Conservation (phyloP, 2,329 filamentous ascomycete genomes). For the Colletotrichum karsti region DNA sequence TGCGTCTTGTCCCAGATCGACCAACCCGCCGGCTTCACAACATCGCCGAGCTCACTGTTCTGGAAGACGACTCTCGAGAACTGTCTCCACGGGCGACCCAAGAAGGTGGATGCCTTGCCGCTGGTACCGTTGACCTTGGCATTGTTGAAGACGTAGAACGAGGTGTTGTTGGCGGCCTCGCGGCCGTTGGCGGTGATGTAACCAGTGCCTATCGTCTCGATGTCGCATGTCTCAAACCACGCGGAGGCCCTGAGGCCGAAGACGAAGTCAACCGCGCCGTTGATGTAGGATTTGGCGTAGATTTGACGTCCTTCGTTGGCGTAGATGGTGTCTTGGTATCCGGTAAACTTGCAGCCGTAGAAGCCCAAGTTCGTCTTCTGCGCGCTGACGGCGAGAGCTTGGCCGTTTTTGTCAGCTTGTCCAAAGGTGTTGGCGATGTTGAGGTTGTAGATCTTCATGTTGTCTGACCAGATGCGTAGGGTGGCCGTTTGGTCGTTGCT, state of each 20-base stretch:
- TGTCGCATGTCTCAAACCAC: slow-evolving; percentile 63
- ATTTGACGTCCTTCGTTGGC: slow-evolving; percentile 60
- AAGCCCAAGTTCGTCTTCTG: slow-evolving; percentile 45
- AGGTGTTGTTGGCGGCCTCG: slow-evolving; percentile 49
- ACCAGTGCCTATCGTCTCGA: slow-evolving; percentile 54
- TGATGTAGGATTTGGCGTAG: slow-evolving; percentile 61
- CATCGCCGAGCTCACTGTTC: slow-evolving; percentile 50
- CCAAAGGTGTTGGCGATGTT: slow-evolving; percentile 54
- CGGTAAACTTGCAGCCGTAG: slow-evolving; percentile 60
- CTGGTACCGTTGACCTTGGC: slow-evolving; percentile 45
- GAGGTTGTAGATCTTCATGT: slow-evolving; percentile 58
- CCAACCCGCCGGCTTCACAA: slow-evolving; percentile 63
- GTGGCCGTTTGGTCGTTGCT: slow-evolving; percentile 53
- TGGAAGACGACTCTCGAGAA: slow-evolving; percentile 61
- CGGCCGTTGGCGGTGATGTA: slow-evolving; percentile 58
- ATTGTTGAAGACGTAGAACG: slow-evolving; percentile 55
- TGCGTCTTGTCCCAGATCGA: slow-evolving; percentile 48
- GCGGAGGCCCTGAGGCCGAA: slow-evolving; percentile 62
- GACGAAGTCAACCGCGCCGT: slow-evolving; percentile 67
- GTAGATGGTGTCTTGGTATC: slow-evolving; percentile 67
- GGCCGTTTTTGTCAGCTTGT: slow-evolving; percentile 55
- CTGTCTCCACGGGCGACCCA: slow-evolving; percentile 61
- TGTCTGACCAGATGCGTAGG: slow-evolving; percentile 60
- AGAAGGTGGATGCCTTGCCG: slow-evolving; percentile 49
- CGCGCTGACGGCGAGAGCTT: slow-evolving; percentile 63